phyloP scores from a whole-genome alignment of 1,284 basidiomycete genomes.

The Stygiomarasmius scandens region DNA sequence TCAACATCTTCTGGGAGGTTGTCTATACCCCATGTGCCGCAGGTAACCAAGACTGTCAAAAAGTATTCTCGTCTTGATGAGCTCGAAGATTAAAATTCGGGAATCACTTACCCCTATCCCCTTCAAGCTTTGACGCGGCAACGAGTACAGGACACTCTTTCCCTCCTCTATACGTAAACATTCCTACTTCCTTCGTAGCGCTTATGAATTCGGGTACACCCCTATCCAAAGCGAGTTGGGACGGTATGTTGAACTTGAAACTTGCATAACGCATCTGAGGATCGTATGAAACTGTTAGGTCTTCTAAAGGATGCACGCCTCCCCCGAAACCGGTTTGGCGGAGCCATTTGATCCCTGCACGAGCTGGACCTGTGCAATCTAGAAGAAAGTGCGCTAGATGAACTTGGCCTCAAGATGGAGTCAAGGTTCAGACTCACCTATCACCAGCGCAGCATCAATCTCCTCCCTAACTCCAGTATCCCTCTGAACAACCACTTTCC shows the following conservation, averaged over 20 bases:
- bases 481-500: slow-evolving; percentile 17
- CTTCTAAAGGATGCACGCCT: slow-evolving; percentile 16
- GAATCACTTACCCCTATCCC: too few species aligned
- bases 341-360: slow-evolving; percentile 26
- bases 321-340: slow-evolving; percentile 16
- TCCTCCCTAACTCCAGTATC: slow-evolving; percentile 6
- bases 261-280: slow-evolving; percentile 19
- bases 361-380: slow-evolving; percentile 28
- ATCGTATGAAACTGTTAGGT: slow-evolving; percentile 19
- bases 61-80: too few species aligned
- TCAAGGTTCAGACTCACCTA: slow-evolving; percentile 14
- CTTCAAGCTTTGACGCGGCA: too few species aligned
- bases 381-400: background rate
- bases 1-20: slow-evolving; percentile 18
- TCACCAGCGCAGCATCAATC: slow-evolving; percentile 19
- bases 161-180: background rate
- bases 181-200: background rate
- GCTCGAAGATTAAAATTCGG: too few species aligned
- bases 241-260: slow-evolving; percentile 7
- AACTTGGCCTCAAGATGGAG: background rate
- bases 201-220: background rate
- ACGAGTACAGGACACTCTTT: too few species aligned
- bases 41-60: slow-evolving; percentile 3
- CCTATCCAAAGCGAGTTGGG: background rate
- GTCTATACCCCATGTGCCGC: slow-evolving; percentile 17